These are phyloP conservation scores for Narthecium ossifragum DNA, from an alignment of 106 monocot genomes.

Conservation along the genomic window DNA sequence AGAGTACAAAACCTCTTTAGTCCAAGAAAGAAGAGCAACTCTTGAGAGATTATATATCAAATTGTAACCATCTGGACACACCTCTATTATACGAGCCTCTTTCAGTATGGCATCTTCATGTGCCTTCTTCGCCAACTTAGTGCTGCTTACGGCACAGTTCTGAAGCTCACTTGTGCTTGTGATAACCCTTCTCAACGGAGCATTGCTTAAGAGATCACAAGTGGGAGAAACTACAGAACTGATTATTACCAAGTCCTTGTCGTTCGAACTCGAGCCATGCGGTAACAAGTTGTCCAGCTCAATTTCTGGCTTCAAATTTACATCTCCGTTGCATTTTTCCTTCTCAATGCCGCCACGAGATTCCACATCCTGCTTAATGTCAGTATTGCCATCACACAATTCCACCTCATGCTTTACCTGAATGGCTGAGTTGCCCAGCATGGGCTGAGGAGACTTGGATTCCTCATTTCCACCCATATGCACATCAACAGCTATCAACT, in stretches of 20 bases:
- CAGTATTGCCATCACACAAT: slow-evolving; percentile 10
- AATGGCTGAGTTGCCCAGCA: slow-evolving; percentile 13
- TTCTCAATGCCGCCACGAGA: slow-evolving; percentile 7
- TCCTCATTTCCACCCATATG: slow-evolving; percentile 12
- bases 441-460: slow-evolving; percentile 10
- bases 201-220: slow-evolving; percentile 15
- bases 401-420: slow-evolving; percentile 40
- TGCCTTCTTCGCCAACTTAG: slow-evolving; percentile 40
- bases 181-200: slow-evolving; percentile 9
- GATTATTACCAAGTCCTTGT: slow-evolving; percentile 9
- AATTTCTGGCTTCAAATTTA: slow-evolving; percentile 10
- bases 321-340: slow-evolving; percentile 14
- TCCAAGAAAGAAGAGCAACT: slow-evolving; percentile 2
- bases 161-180: slow-evolving; percentile 26
- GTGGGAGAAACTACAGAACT: slow-evolving; percentile 2
- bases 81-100: slow-evolving; percentile 80
- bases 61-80: slow-evolving; percentile 19
- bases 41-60: background rate
- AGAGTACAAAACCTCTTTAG: slow-evolving; percentile 1
- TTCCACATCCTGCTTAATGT: slow-evolving; percentile 6
- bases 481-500: slow-evolving; percentile 12
- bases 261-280: slow-evolving; percentile 16
- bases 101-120: slow-evolving; percentile 77
- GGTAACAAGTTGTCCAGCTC: slow-evolving; percentile 14
- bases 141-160: slow-evolving; percentile 15